These are phyloP conservation scores for Russula foetens DNA, from an alignment of 768 basidiomycete genomes.

Conservation along the genomic window DNA sequence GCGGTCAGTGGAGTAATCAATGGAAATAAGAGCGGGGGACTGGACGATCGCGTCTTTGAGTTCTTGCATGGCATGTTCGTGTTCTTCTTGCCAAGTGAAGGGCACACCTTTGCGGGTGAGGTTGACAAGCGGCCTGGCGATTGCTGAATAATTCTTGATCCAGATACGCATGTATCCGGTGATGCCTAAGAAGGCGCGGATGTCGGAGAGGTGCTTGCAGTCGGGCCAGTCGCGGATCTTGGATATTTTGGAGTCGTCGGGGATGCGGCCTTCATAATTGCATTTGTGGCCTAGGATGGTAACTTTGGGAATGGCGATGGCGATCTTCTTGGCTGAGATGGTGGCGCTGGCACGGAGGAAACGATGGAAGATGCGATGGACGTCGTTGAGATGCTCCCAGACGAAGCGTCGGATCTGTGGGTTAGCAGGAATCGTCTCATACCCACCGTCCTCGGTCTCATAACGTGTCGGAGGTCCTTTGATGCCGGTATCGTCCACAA, in stretches of 20 bases:
- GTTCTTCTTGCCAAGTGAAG: not conserved
- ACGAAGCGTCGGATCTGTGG: not conserved
- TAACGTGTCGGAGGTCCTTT: not conserved
- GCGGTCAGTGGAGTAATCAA: slow-evolving; percentile 19
- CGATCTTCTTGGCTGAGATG: not conserved
- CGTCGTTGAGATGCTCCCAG: not conserved
- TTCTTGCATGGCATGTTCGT: no score
- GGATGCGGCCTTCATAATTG: no score
- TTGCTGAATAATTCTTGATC: slow-evolving; percentile 20
- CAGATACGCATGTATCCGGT: slow-evolving; percentile 19
- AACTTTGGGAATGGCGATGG: not conserved
- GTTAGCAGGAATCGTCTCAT: not conserved
- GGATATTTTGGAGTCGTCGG: not conserved
- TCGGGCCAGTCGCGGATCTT: not conserved
- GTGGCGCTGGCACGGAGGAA: not conserved
- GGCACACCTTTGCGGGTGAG: slow-evolving; percentile 21
- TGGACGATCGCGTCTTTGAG: not conserved
- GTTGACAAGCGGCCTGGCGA: slow-evolving; percentile 4
- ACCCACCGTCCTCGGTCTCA: not conserved
- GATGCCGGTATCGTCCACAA: not conserved
- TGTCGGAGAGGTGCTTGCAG: not conserved
- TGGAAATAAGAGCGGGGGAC: slow-evolving; percentile 20
- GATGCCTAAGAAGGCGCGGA: slow-evolving; percentile 7
- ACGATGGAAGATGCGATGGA: not conserved
- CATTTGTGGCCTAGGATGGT: not conserved